Evolutionary conservation across 2,329 filamentous ascomycete genomes (phyloP), one percentile per base, ranked within the genome.

Genomic region (Epicoccum sorghinum): DNA sequence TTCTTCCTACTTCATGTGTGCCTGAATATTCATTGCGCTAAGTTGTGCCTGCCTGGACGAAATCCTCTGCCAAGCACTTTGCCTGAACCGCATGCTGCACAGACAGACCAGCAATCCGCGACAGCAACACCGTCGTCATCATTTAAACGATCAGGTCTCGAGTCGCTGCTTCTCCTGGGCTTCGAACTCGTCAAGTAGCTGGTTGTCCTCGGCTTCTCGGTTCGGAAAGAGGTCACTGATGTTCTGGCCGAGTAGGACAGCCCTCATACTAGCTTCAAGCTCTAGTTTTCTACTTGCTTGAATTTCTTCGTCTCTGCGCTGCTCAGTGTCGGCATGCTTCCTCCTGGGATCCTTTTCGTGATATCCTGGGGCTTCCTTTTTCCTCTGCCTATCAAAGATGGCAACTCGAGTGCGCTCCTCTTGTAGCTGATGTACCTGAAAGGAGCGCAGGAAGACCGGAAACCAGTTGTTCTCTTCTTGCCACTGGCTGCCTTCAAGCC

Each of bases 161-260:
- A 18, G 18, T 18, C 18, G 18, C 18, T 3, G 18, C 18, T 18
- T 18, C 18, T 18, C 18, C 18, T 18, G 18, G 18, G 18, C 18
- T 1, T 9, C 27, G 27, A 29, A 29, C 18, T 54, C 29, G 12
- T 43, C 44, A 12, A 54, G 4, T 4, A 38, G 3, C n/a, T 25
- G 18, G 35, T 48, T 33, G 14, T 54, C 25, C 40, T 54, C 51
- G 48, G 27, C 44, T 12, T 47, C n/a, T 27, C 51, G 24, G 29
- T 49, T 29, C 10, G 45, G 45, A 10, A 54, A 49, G n/a, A 54
- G 18, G 12, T 45, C 22, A 7, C 23, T 25, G 4, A 54, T 12
- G 2, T 33, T 24, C 12, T 37, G 39, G 3, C 27, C 45, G 12
- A 54, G 40, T 12, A 54, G 25, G 14, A 37, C 10, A n/a, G 45